These are phyloP conservation scores for Rhazya stricta DNA, from an alignment of 257 asterid genomes.

Conservation along the genomic window DNA sequence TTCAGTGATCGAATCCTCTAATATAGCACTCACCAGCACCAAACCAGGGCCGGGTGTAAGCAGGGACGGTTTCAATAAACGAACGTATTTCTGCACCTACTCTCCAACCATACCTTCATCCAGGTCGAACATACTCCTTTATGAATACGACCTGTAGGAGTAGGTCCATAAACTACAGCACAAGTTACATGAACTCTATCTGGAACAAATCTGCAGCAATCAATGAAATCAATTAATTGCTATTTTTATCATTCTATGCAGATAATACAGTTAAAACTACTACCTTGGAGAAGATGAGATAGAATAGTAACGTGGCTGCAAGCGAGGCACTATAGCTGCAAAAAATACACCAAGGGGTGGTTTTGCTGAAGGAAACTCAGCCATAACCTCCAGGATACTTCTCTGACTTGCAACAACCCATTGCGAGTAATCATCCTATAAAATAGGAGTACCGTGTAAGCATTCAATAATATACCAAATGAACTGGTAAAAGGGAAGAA, in stretches of 20 bases:
- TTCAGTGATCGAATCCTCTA: background rate
- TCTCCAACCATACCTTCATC: conserved; percentile 58
- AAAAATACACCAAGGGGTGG: conserved; percentile 85
- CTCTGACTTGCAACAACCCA: conserved; percentile 70
- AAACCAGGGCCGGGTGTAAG: background rate
- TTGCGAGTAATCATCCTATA: conserved; percentile 65
- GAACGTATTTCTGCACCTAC: background rate
- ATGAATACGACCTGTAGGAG: conserved; percentile 74
- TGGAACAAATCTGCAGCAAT: conserved; percentile 51
- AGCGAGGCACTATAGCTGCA: conserved; percentile 70
- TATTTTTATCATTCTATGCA: conserved; percentile 1
- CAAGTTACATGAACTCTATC: conserved; percentile 63
- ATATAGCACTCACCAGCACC: background rate
- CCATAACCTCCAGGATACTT: conserved; percentile 75
- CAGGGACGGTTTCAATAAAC: background rate
- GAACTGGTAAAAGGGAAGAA: background rate
- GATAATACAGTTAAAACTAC: conserved; percentile 18
- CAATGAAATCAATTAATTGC: conserved; percentile 18
- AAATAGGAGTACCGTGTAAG: conserved; percentile 6
- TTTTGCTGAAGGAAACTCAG: conserved; percentile 76
- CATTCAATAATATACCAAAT: background rate
- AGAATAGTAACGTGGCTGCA: conserved; percentile 75
- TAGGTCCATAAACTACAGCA: conserved; percentile 65
- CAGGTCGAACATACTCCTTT: conserved; percentile 84
- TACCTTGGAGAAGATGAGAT: conserved; percentile 81